phyloP scores from a whole-genome alignment of 768 basidiomycete species.

The Austroboletus eburneus region DNA sequence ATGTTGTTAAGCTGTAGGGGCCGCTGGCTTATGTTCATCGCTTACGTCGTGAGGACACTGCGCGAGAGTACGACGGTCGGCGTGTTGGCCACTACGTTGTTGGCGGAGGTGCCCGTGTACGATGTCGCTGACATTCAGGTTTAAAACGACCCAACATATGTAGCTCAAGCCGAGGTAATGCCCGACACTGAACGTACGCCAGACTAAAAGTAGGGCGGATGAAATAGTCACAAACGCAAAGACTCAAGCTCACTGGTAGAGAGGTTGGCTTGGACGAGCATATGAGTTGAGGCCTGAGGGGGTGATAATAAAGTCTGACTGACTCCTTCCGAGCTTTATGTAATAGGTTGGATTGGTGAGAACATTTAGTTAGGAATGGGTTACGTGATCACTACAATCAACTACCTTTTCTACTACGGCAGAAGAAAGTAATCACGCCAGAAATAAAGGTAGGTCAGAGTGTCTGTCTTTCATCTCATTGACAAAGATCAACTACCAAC shows the following conservation, averaged over 20 bases:
- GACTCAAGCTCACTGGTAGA: constrained; percentile 19
- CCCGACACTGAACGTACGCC: constrained; percentile 69
- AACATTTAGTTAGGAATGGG: no score
- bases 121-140: constrained; percentile 67
- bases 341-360: no score
- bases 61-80: constrained; percentile 81
- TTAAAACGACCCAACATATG: constrained; percentile 83
- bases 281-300: constrained; percentile 80
- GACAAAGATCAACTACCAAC: no score
- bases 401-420: no score
- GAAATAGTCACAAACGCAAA: constrained; percentile 56
- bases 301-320: constrained; percentile 62
- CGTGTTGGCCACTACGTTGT: constrained; percentile 69
- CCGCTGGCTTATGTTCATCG: constrained; percentile 90
- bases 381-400: no score
- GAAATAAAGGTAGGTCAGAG: no score
- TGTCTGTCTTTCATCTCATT: no score
- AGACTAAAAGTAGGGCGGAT: constrained; percentile 83
- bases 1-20: constrained; percentile 80
- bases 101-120: constrained; percentile 60
- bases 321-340: no score
- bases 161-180: constrained; percentile 66
- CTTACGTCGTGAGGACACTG: constrained; percentile 80
- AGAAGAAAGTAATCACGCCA: no score
- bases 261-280: constrained; percentile 76